A percentile compares a stretch with the other conserved stretches of the same genome.
These are phyloP conservation scores for Lachnum nothofagi DNA, from an alignment of 2,329 filamentous ascomycete species.

Conservation along the genomic window DNA sequence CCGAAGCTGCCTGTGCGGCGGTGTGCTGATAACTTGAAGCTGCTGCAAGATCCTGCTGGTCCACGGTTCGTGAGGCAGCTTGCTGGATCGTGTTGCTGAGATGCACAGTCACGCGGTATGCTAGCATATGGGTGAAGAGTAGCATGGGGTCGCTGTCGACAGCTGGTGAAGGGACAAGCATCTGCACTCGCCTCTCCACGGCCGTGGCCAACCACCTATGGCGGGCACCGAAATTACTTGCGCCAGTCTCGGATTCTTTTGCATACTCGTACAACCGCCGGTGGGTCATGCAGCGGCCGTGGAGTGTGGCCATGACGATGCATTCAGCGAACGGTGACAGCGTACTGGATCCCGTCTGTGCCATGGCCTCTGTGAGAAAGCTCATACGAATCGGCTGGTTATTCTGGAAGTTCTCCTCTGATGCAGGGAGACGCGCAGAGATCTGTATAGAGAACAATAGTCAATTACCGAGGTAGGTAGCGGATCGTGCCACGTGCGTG, in stretches of 20 bases:
- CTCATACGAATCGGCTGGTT: neutral
- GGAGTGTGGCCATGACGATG: neutral
- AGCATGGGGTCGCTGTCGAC: neutral
- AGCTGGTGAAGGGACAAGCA: neutral
- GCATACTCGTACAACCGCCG: neutral
- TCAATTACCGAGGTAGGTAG: neutral
- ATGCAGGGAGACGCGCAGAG: neutral
- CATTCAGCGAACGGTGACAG: neutral
- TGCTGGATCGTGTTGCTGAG: neutral
- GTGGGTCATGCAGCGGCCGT: neutral
- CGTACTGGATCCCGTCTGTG: neutral
- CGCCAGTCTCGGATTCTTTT: neutral
- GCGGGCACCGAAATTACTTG: neutral
- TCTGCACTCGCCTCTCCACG: neutral
- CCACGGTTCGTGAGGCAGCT: neutral
- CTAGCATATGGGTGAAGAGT: neutral
- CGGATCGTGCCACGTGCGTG: too few relatives aligned
- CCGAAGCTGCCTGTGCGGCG: too few relatives aligned
- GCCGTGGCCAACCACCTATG: neutral
- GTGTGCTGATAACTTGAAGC: too few relatives aligned
- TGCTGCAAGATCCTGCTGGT: too few relatives aligned
- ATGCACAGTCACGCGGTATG: neutral
- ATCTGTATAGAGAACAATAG: neutral
- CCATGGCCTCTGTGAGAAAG: neutral
- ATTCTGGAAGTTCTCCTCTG: neutral